Percentiles rank a stretch among this genome's conserved stretches.
phyloP scores from a whole-genome alignment of 495 filamentous ascomycete species.

The Xylaria telfairii region DNA sequence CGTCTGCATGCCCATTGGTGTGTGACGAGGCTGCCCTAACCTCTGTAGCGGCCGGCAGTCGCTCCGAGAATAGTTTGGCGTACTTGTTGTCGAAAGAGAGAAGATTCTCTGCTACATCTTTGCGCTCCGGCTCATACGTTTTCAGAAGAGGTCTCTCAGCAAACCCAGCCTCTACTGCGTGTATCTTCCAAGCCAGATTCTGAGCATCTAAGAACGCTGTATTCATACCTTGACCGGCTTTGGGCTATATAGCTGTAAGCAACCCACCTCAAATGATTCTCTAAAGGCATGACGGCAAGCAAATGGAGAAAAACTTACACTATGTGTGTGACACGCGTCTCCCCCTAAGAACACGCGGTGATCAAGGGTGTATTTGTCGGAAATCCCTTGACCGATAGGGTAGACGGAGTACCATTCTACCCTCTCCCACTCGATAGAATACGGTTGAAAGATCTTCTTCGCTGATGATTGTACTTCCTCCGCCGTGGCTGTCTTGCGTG shows the following conservation, averaged over 20 bases:
- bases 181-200: conserved; percentile 87
- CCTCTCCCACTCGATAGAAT: conserved; percentile 70
- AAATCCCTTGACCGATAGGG: conserved; percentile 76
- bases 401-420: conserved; percentile 74
- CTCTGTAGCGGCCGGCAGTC: conserved; percentile 58
- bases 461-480: conserved; percentile 71
- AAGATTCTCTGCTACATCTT: conserved; percentile 71
- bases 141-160: conserved; percentile 62
- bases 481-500: conserved; percentile 65
- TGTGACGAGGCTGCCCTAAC: conserved; percentile 52
- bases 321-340: conserved; percentile 85
- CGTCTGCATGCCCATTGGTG: conserved; percentile 37
- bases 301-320: conserved; percentile 47
- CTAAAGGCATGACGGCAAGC: not conserved
- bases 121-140: conserved; percentile 76
- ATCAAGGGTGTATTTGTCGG: conserved; percentile 68
- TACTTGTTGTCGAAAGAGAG: conserved; percentile 77
- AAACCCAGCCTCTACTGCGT: conserved; percentile 69
- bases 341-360: conserved; percentile 78
- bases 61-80: conserved; percentile 69
- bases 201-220: conserved; percentile 80
- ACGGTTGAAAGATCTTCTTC: conserved; percentile 70
- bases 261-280: not conserved
- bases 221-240: conserved; percentile 88
- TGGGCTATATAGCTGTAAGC: conserved; percentile 53